These are phyloP conservation scores for Ophiostoma sp. DNA, from an alignment of 2,329 filamentous ascomycete species.

Conservation along the genomic window DNA sequence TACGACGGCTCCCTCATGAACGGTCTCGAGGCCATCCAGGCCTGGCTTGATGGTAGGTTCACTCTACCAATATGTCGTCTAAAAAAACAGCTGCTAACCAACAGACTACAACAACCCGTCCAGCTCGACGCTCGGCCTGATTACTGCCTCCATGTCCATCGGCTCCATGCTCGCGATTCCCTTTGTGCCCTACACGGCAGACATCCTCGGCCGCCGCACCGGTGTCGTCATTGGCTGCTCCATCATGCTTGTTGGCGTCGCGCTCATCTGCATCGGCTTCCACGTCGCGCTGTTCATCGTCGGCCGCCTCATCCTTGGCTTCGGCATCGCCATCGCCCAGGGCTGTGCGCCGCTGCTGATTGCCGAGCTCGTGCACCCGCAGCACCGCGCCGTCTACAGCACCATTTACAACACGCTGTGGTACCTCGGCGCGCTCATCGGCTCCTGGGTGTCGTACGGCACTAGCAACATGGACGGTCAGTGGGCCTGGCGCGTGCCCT, in stretches of 20 bases:
- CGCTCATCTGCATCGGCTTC: constrained; percentile 36
- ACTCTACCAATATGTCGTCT: neutral
- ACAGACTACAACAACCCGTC: constrained; percentile 32
- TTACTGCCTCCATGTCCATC: constrained; percentile 42
- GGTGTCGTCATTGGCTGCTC: constrained; percentile 41
- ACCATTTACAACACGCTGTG: constrained; percentile 79
- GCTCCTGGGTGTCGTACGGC: constrained; percentile 69
- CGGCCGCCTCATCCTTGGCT: constrained; percentile 64
- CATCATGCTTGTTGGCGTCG: constrained; percentile 37
- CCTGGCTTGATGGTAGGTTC: constrained; percentile 34
- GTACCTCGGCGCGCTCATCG: constrained; percentile 67
- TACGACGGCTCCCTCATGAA: constrained; percentile 35
- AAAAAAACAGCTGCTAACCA: neutral
- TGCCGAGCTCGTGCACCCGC: constrained; percentile 67
- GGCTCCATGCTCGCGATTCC: constrained; percentile 43
- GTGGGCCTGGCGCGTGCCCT: constrained; percentile 36
- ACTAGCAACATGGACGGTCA: constrained; percentile 35
- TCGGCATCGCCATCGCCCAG: constrained; percentile 48
- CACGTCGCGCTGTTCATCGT: constrained; percentile 50
- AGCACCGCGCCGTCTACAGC: constrained; percentile 69
- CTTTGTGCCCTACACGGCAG: constrained; percentile 42
- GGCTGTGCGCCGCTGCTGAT: constrained; percentile 29
- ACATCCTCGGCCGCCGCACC: constrained; percentile 40
- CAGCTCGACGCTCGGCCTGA: constrained; percentile 37
- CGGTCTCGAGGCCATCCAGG: constrained; percentile 33